Percentiles rank a stretch among this genome's conserved stretches.
Conservation (phyloP, 768 basidiomycete species). For the Candolleomyces aberdarensis region DNA sequence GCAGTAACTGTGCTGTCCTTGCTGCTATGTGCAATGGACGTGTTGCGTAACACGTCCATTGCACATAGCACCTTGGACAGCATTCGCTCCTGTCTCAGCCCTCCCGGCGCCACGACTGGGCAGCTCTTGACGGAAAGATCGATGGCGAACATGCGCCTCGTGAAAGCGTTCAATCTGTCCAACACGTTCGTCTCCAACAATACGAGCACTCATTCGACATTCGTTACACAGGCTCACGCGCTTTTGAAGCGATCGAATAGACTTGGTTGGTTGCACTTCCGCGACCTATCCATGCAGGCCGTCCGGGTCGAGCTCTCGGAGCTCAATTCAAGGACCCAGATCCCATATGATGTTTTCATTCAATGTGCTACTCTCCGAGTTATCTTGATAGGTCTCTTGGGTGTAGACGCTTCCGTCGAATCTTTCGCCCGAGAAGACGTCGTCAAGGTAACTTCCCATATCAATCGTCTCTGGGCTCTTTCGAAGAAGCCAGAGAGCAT, state of each 20-base stretch:
- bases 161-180: slow-evolving; percentile 32
- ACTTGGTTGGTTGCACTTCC: slow-evolving; percentile 33
- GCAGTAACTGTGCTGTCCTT: background rate
- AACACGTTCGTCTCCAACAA: slow-evolving; percentile 53
- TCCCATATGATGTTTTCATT: slow-evolving; percentile 37
- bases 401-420: slow-evolving; percentile 22
- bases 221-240: slow-evolving; percentile 23
- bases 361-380: slow-evolving; percentile 42
- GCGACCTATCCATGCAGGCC: slow-evolving; percentile 24
- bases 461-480: slow-evolving; percentile 46
- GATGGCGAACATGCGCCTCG: slow-evolving; percentile 31
- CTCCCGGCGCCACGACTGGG: slow-evolving; percentile 3
- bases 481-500: slow-evolving; percentile 36
- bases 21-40: background rate
- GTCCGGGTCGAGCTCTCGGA: slow-evolving; percentile 22
- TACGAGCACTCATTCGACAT: slow-evolving; percentile 29
- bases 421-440: slow-evolving; percentile 31
- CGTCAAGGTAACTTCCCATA: slow-evolving; percentile 30
- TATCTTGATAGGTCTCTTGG: slow-evolving; percentile 41
- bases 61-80: slow-evolving; percentile 7
- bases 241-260: slow-evolving; percentile 25
- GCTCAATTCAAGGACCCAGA: background rate
- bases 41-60: background rate
- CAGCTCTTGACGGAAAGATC: slow-evolving; percentile 30
- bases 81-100: slow-evolving; percentile 13